Evolutionary conservation across 176 grass and related monocot species (phyloP).

Genomic region (Zizania latifolia): DNA sequence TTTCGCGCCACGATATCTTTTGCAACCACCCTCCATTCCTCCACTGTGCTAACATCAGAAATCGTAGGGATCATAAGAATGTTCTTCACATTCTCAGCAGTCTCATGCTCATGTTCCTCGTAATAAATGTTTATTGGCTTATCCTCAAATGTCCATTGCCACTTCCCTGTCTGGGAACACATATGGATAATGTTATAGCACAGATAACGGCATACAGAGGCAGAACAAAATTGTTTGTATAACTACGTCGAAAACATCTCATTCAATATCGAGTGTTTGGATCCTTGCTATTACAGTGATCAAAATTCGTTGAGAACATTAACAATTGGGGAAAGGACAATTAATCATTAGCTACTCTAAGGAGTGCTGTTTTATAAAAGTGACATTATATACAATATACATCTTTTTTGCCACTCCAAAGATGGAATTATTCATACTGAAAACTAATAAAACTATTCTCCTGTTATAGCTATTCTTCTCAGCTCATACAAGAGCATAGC

Average conservation of each 20-base stretch:
- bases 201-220: not conserved
- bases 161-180: slow-evolving; percentile 68
- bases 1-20: slow-evolving; percentile 65
- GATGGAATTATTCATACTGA: not conserved
- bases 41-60: slow-evolving; percentile 93
- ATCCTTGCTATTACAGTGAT: not conserved
- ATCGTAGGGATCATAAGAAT: slow-evolving; percentile 95
- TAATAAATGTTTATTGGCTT: slow-evolving; percentile 65
- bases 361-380: not conserved
- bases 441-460: too few relatives aligned
- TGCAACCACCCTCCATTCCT: slow-evolving; percentile 76
- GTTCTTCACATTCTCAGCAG: slow-evolving; percentile 55
- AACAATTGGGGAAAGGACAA: not conserved
- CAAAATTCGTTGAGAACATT: not conserved
- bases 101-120: slow-evolving; percentile 53
- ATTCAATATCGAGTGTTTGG: not conserved
- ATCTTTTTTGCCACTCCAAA: not conserved
- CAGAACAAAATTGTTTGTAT: slow-evolving; percentile 14
- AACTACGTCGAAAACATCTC: not conserved
- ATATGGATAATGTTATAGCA: slow-evolving; percentile 14
- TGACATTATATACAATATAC: not conserved
- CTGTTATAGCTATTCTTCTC: too few relatives aligned
- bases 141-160: slow-evolving; percentile 80
- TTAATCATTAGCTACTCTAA: not conserved
- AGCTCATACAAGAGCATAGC: too few relatives aligned